Base-by-base conservation (phyloP, 2,329 filamentous ascomycete genomes). In the Aureobasidium sp. region DNA sequence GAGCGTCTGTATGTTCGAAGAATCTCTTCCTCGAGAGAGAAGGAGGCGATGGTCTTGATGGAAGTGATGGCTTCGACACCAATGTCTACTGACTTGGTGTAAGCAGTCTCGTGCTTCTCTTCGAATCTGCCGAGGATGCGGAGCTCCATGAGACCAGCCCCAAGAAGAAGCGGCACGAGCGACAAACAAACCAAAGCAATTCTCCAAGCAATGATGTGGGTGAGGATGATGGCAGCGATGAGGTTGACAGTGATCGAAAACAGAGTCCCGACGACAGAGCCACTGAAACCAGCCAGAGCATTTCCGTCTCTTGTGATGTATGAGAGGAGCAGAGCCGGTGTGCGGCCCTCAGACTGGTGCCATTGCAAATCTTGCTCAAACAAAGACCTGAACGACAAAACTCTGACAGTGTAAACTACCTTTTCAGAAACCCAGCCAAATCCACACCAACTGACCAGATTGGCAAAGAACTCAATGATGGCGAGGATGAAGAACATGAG, bases 191-290 rank as follows among this genome's bases (percentile, higher is more conserved):
- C 87, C 15, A 91, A 73, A 0, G 87, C 87, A 63, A 91, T 89
- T 67, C 84, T 87, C 88, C 88, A 91, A 2, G 85, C 85, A 49
- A 91, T 77, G 46, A 89, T 82, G 63, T 88, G 85, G 0, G 86
- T 84, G 10, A 90, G 69, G 31, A 87, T 81, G 59, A 90, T 84
- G 1, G 84, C 86, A 0, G 81, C 83, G 17, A 89, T 64, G 29
- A 90, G 82, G 69, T 88, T 89, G 63, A 90, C 79, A 3, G 81
- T 65, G 23, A 88, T 86, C 0, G 86, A 84, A 61, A 89, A 83
- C 21, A 88, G 73, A 0, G 84, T 88, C 6, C 87, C 86, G 59
- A 90, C 78, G 40, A 88, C 85, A 5, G 84, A 86, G 10, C 87
- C 87, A 59, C 83, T 87, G 64, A 91, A 79, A 0, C 84, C 85